A percentile compares a stretch with the other conserved stretches of the same genome.
Conservation (phyloP, 495 filamentous ascomycete species). For the Aspergillus cavernicola region DNA sequence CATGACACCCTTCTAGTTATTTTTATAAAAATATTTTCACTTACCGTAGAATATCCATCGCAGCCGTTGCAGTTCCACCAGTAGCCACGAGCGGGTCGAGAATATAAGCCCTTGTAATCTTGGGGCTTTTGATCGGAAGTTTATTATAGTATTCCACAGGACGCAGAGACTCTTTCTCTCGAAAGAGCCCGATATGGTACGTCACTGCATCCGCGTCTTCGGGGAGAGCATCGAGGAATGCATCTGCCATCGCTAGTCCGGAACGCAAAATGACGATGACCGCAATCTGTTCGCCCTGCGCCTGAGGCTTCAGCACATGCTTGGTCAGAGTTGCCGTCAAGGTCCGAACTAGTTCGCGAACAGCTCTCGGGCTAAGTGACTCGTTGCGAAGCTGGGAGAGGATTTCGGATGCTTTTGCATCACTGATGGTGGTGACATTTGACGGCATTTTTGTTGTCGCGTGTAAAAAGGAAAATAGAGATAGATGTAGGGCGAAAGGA, state of each 20-base stretch:
- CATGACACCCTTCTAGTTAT: too few species aligned
- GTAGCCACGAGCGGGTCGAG: constrained; percentile 90
- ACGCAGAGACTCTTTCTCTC: constrained; percentile 72
- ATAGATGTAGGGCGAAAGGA: too few species aligned
- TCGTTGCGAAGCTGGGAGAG: too few species aligned
- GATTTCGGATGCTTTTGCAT: too few species aligned
- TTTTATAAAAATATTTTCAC: constrained; percentile 6
- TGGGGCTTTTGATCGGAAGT: constrained; percentile 61
- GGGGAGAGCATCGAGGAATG: constrained; percentile 20
- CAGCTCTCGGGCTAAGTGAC: too few species aligned
- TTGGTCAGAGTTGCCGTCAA: neutral
- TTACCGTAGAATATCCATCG: constrained; percentile 71
- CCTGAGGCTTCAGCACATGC: neutral
- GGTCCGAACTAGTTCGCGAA: too few species aligned
- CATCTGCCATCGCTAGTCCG: constrained; percentile 28
- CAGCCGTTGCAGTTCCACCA: constrained; percentile 77
- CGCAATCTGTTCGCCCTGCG: constrained; percentile 19
- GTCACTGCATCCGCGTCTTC: constrained; percentile 31
- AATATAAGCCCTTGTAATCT: constrained; percentile 55
- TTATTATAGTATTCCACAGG: constrained; percentile 97
- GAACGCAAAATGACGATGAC: constrained; percentile 32
- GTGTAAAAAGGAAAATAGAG: too few species aligned
- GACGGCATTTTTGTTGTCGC: too few species aligned
- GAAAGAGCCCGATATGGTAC: constrained; percentile 85
- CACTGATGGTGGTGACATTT: too few species aligned